Base-by-base conservation (phyloP, 345 rosid species). In the Punica granatum region DNA sequence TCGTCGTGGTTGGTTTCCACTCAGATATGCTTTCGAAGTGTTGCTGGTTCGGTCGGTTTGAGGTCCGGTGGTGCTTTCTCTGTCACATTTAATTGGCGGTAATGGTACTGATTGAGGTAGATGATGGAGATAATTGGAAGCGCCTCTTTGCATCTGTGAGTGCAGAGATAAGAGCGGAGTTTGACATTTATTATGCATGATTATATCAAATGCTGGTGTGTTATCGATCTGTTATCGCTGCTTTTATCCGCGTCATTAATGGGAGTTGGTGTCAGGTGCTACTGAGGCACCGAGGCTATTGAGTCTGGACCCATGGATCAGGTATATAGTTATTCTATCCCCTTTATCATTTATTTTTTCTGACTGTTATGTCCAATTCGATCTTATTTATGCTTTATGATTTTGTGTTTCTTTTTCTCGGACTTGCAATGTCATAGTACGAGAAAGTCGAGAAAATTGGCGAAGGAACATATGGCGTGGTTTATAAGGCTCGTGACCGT, bases 361-460 rank as follows among this genome's bases (percentile, higher is more conserved):
- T 56, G 39, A 26, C 33, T 63, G 11, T 66, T 66, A 21, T 65
- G 26, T 9, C 53, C 44, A 33, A 8, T 35, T 61, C 6, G 21
- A 37, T 36, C 41, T 39, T 11, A 30, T 15, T n/a, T 23, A 13
- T 44, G 42, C 34, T 16, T 42, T 30, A 36, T 15, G 51, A 26
- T 15, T 18, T 5, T 63, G 12, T 25, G 64, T 6, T 49, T 19
- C 43, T 41, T 37, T 69, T 58, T 51, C n/a, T 18, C 44, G 16
- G 25, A 63, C 59, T 60, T 46, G 53, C 26, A 6, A 35, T 68
- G 53, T 67, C 74, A 53, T 79, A 94, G 99, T 94, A 91, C 58
- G 99, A 91, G 91, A 94, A 94, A 77, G 98, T 94, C 60, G 99
- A 89, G 84, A 94, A 94, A 84, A 94, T 94, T 39, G 98, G 99